Percentiles rank a stretch among this genome's conserved stretches.
These are phyloP conservation scores for Colletotrichum brevisporum DNA, from an alignment of 2,329 filamentous ascomycete species.

Conservation along the genomic window DNA sequence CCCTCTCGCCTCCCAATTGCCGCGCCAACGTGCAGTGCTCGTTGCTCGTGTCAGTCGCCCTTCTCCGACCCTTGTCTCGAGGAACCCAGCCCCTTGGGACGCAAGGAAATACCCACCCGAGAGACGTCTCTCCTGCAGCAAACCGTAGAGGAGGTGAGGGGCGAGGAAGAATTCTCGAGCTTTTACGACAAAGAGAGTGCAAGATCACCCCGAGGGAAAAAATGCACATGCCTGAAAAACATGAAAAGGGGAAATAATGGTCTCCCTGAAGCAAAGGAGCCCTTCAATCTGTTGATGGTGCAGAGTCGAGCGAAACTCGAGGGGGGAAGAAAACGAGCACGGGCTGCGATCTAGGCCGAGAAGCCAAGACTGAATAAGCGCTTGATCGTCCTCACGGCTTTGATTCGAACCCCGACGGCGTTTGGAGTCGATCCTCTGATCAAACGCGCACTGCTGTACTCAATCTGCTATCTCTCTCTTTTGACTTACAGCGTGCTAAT, in stretches of 20 bases:
- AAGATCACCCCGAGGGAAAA: neutral
- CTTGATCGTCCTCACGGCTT: neutral
- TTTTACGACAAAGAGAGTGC: neutral
- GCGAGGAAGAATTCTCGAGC: conserved; percentile 15
- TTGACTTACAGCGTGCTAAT: neutral
- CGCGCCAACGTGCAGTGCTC: conserved; percentile 4
- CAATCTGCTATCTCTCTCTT: neutral
- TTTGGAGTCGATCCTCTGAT: conserved; percentile 13
- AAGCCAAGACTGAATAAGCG: conserved; percentile 1
- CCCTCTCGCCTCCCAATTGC: conserved; percentile 6
- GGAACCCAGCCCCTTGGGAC: conserved; percentile 1
- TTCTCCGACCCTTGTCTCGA: neutral
- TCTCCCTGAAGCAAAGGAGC: too few relatives aligned
- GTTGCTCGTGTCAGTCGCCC: conserved; percentile 15
- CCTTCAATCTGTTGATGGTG: neutral
- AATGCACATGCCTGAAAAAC: neutral
- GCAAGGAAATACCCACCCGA: conserved; percentile 11
- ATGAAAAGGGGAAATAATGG: neutral
- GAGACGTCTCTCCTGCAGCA: conserved; percentile 13
- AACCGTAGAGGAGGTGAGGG: neutral
- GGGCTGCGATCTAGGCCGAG: conserved; percentile 2
- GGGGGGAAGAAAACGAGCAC: neutral
- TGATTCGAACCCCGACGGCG: neutral
- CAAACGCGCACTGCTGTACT: conserved; percentile 19
- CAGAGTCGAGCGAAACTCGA: neutral